A percentile compares a stretch with the other conserved stretches of the same genome.
Evolutionary conservation across 2,329 filamentous ascomycete species (phyloP).

Genomic region (Emmonsia crescens): DNA sequence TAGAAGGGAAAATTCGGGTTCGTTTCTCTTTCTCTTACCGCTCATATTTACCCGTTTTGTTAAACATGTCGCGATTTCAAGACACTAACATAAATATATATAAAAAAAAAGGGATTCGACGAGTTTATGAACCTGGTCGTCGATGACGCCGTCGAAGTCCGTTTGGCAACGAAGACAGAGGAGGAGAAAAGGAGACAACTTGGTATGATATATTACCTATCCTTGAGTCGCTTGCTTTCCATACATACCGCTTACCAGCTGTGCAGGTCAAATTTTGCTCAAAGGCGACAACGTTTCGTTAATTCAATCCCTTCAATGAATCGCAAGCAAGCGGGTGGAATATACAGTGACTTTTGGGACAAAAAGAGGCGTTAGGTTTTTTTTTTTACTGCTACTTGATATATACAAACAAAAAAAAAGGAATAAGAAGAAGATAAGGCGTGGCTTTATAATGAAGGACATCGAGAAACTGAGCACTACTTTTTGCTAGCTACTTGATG

Average conservation of each 20-base stretch:
- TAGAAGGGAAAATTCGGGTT: slow-evolving; percentile 93
- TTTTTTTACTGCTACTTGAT: slow-evolving; percentile 1
- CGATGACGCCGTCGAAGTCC: slow-evolving; percentile 90
- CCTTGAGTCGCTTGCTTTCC: slow-evolving; percentile 3
- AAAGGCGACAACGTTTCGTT: slow-evolving; percentile 83
- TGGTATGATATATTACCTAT: slow-evolving; percentile 44
- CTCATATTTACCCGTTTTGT: not conserved
- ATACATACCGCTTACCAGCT: not conserved
- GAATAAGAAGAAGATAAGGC: not conserved
- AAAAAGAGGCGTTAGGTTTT: slow-evolving; percentile 2
- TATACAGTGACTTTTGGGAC: not conserved
- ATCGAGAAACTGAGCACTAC: not conserved
- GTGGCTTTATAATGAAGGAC: slow-evolving; percentile 1
- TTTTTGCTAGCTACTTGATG: not conserved
- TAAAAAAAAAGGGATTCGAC: slow-evolving; percentile 65
- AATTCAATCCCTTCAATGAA: slow-evolving; percentile 49
- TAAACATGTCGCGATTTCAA: not conserved
- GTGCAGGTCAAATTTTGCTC: slow-evolving; percentile 66
- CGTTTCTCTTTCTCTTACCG: slow-evolving; percentile 19
- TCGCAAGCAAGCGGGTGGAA: slow-evolving; percentile 3
- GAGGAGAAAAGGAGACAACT: slow-evolving; percentile 67
- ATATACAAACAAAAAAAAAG: not conserved
- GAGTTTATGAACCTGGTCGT: slow-evolving; percentile 99
- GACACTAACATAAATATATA: slow-evolving; percentile 6
- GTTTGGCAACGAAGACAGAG: slow-evolving; percentile 68